Percentiles rank a stretch among this genome's conserved stretches.
Conservation (phyloP, 257 asterid species). For the Schizonepeta tenuifolia region DNA sequence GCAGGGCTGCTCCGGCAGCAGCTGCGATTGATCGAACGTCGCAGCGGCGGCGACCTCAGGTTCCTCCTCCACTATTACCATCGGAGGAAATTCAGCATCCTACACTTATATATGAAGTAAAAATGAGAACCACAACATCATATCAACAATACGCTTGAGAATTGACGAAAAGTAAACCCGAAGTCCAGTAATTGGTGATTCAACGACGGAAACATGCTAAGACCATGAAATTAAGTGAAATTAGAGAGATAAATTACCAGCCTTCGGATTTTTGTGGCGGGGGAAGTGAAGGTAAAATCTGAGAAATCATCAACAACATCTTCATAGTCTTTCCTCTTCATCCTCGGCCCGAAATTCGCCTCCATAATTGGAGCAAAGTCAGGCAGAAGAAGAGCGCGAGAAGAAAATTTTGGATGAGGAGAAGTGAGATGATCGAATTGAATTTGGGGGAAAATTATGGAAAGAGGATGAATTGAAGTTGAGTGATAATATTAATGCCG, state of each 20-base stretch:
- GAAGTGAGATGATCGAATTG: background rate
- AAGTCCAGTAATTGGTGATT: background rate
- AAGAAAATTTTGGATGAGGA: background rate
- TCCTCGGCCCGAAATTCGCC: constrained; percentile 36
- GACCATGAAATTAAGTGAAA: background rate
- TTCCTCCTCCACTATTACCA: constrained; percentile 53
- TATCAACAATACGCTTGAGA: background rate
- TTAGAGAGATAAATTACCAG: constrained; percentile 40
- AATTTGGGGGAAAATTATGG: background rate
- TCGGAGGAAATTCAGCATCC: constrained; percentile 64
- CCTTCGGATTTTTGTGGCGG: constrained; percentile 71
- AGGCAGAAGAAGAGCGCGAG: background rate
- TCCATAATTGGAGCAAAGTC: constrained; percentile 29
- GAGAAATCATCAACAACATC: constrained; percentile 49
- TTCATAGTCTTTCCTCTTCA: constrained; percentile 66
- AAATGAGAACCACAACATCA: background rate
- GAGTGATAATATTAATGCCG: background rate
- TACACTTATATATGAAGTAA: constrained; percentile 9
- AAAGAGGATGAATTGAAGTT: background rate
- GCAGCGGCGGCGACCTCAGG: constrained; percentile 37
- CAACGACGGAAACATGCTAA: background rate
- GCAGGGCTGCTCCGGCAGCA: no score
- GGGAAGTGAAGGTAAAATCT: constrained; percentile 58
- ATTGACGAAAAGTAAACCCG: background rate
- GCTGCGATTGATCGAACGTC: constrained; percentile 36